Percentiles rank a stretch among this genome's conserved stretches.
phyloP scores from a whole-genome alignment of 768 basidiomycete species.

The Jaapia argillacea region DNA sequence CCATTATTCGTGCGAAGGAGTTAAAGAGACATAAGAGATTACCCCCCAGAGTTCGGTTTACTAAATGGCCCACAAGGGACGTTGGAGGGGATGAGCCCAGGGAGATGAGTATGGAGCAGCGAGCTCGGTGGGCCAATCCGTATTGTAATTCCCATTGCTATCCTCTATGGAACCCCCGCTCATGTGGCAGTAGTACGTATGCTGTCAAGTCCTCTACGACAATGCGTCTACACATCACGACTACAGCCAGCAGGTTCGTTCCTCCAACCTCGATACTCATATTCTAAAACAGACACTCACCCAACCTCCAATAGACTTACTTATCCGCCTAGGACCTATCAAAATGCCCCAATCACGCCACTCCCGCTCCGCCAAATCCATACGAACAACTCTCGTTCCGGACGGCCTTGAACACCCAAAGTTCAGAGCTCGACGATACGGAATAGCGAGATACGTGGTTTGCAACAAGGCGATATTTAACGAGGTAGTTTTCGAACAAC shows the following conservation, averaged over 20 bases:
- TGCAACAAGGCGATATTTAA: slow-evolving; percentile 47
- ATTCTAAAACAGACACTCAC: neutral
- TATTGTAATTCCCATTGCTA: slow-evolving; percentile 40
- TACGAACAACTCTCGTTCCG: slow-evolving; percentile 27
- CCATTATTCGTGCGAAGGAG: slow-evolving; percentile 36
- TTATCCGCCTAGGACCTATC: slow-evolving; percentile 48
- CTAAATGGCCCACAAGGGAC: slow-evolving; percentile 15
- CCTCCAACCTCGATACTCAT: no score
- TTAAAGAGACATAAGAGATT: slow-evolving; percentile 49
- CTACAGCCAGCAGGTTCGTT: slow-evolving; percentile 48
- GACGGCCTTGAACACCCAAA: slow-evolving; percentile 62
- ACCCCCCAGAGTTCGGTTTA: slow-evolving; percentile 34
- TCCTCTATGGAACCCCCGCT: neutral
- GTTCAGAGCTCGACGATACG: slow-evolving; percentile 38
- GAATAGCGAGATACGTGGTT: slow-evolving; percentile 40
- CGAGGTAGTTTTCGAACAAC: slow-evolving; percentile 24
- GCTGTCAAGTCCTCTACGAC: slow-evolving; percentile 54
- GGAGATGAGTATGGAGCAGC: slow-evolving; percentile 54
- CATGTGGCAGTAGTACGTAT: slow-evolving; percentile 45
- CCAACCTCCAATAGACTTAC: slow-evolving; percentile 37
- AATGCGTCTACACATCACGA: slow-evolving; percentile 38
- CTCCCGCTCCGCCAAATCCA: slow-evolving; percentile 15
- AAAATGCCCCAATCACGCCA: slow-evolving; percentile 22
- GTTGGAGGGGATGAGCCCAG: slow-evolving; percentile 30
- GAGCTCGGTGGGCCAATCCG: slow-evolving; percentile 63